Conservation (phyloP, 2,329 filamentous ascomycete species). For the Aspergillus clavatus region DNA sequence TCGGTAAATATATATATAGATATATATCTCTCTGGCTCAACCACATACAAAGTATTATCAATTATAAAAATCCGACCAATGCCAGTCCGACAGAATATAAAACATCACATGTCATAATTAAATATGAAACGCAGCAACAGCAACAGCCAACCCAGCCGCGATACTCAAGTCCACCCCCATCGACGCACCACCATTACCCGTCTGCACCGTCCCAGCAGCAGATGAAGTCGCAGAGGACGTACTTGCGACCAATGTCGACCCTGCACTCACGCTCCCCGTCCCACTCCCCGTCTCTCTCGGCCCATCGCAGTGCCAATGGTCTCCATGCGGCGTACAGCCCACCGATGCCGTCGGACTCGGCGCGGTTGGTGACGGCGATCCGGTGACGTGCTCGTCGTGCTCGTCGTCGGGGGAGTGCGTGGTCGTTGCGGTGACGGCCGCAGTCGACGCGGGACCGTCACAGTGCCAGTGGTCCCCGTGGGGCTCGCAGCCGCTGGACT, state of each 20-base stretch:
- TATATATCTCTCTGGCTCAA: too few relatives aligned
- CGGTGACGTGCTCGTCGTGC: conserved; percentile 1
- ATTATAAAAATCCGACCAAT: too few relatives aligned
- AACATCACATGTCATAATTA: conserved; percentile 1
- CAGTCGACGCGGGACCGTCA: conserved; percentile 11
- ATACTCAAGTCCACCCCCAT: conserved; percentile 5
- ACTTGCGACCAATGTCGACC: neutral
- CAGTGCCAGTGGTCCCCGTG: conserved; percentile 24
- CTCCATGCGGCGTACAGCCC: conserved; percentile 15
- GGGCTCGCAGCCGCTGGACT: conserved; percentile 17
- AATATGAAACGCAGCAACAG: conserved; percentile 8
- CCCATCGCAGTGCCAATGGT: conserved; percentile 18
- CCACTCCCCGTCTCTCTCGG: conserved; percentile 10
- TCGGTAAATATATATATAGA: too few relatives aligned
- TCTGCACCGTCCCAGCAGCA: conserved; percentile 3
- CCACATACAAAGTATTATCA: too few relatives aligned
- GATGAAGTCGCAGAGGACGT: conserved; percentile 7
- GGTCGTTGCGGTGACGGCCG: neutral
- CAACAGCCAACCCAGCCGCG: conserved; percentile 12
- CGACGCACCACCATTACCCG: conserved; percentile 7
- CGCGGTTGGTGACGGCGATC: too few relatives aligned
- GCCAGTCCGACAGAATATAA: too few relatives aligned
- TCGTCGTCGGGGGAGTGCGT: conserved; percentile 1
- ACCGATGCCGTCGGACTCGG: conserved; percentile 10
- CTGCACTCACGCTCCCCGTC: neutral